Evolutionary conservation across 139 green algal genomes (phyloP), one percentile per base, ranked within the genome.

Genomic region (Picochlorum costavermella): DNA sequence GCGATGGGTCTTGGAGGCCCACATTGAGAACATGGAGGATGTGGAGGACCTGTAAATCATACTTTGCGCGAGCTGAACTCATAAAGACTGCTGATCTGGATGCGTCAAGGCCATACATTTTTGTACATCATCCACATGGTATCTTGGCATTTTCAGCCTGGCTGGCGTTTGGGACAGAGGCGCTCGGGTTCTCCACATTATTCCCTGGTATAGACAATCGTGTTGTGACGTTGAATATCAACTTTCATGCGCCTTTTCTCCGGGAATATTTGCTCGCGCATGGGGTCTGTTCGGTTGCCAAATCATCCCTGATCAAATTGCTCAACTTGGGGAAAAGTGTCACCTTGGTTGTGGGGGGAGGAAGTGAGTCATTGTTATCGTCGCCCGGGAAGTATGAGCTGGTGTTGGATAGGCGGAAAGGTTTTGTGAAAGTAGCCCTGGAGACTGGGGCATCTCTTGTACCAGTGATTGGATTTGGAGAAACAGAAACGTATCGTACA

Each of bases 151-250:
- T 60, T 49, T 43, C 25, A 4, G 29, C 30, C 49, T 57, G 25
- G 26, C 31, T 57, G 4, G 31, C 29, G n/a, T 70, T 77, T 40
- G 50, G 40, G 31, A 63, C 48, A n/a, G 20, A 64, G 2, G 71
- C 64, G 1, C 43, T 73, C 25, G 60, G 60, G 43, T 77, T 77
- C 12, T n/a, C 36, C 20, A 44, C 14, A n/a, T 58, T 77, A 43
- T 77, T 77, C 43, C 71, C 71, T 12, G 65, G 71, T 44, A 48
- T 77, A 23, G 60, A 70, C 44, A 48, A 31, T 60, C 65, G 60
- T 23, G n/a, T 69, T 30, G 6, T 60, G 37, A 64, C 61, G 23
- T 60, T 69, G 14, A 50, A 28, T 30, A 61, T 77, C 37, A 77
- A 77, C 59, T 77, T 77, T 65, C 28, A 31, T 1, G 5, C 30